Percentiles rank a stretch among this genome's conserved stretches.
phyloP scores from a whole-genome alignment of 495 filamentous ascomycete species.

The Neurospora intermedia region DNA sequence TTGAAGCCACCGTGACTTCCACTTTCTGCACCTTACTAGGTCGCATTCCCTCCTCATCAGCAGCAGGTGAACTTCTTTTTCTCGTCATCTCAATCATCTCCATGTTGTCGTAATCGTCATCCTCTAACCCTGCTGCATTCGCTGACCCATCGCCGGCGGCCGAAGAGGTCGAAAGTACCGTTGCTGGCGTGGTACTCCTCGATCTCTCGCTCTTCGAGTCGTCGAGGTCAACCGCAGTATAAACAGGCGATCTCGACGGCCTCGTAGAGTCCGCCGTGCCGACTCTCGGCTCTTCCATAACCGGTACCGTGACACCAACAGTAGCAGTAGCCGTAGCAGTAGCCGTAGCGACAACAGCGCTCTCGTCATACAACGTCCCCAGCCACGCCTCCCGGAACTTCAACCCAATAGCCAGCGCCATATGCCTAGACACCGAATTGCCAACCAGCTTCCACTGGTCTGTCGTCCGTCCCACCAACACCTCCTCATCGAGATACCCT shows the following conservation, averaged over 20 bases:
- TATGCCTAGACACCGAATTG: constrained; percentile 58
- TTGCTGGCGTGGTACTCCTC: not conserved
- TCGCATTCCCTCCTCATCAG: not conserved
- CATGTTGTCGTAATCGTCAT: not conserved
- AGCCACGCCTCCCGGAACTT: constrained; percentile 48
- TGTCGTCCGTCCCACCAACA: constrained; percentile 43
- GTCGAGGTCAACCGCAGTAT: not conserved
- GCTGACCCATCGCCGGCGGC: not conserved
- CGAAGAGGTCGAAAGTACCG: not conserved
- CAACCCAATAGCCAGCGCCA: constrained; percentile 52
- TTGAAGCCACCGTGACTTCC: not conserved
- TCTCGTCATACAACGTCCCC: constrained; percentile 20
- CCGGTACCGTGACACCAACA: not conserved
- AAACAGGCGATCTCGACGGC: not conserved
- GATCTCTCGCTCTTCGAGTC: not conserved
- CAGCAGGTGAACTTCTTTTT: not conserved
- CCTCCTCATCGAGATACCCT: constrained; percentile 55
- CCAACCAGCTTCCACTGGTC: constrained; percentile 54
- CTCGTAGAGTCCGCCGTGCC: not conserved
- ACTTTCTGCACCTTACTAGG: not conserved
- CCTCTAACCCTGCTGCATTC: not conserved
- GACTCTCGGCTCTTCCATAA: not conserved
- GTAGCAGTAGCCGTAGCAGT: not conserved
- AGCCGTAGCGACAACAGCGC: not conserved
- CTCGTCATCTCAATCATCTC: not conserved